A percentile compares a stretch with the other conserved stretches of the same genome.
These are phyloP conservation scores for Lachnellula suecica DNA, from an alignment of 2,329 filamentous ascomycete species.

Conservation along the genomic window DNA sequence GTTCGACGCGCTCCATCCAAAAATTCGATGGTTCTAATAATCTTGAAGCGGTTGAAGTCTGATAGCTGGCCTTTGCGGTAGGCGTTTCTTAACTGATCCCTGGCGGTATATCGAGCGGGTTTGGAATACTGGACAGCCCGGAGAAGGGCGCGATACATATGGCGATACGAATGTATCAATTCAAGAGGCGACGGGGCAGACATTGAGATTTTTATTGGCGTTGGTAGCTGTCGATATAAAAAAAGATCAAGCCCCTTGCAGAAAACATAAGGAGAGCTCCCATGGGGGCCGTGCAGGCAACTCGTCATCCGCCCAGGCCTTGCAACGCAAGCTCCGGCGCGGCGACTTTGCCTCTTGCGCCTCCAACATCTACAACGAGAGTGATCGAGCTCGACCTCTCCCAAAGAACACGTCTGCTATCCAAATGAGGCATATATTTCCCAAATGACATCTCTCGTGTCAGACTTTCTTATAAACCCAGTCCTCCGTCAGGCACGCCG, in stretches of 20 bases:
- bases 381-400: no score
- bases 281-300: no score
- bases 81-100: conserved; percentile 56
- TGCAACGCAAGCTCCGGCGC: no score
- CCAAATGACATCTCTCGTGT: conserved; percentile 62
- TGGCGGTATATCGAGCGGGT: conserved; percentile 63
- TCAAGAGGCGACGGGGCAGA: conserved; percentile 30
- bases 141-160: conserved; percentile 65
- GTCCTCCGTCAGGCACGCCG: conserved; percentile 65
- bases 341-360: no score
- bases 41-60: conserved; percentile 47
- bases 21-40: conserved; percentile 70
- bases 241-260: no score
- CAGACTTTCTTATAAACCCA: conserved; percentile 65
- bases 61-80: conserved; percentile 52
- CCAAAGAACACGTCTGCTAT: conserved; percentile 1
- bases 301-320: no score
- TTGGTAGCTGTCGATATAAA: no score
- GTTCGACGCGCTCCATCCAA: conserved; percentile 62
- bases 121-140: conserved; percentile 70
- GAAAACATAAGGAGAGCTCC: no score
- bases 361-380: no score
- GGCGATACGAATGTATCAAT: conserved; percentile 66
- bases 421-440: conserved; percentile 20
- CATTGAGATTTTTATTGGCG: conserved; percentile 12